phyloP scores from a whole-genome alignment of 2,329 filamentous ascomycete species.

The Pseudogymnoascus sp. region DNA sequence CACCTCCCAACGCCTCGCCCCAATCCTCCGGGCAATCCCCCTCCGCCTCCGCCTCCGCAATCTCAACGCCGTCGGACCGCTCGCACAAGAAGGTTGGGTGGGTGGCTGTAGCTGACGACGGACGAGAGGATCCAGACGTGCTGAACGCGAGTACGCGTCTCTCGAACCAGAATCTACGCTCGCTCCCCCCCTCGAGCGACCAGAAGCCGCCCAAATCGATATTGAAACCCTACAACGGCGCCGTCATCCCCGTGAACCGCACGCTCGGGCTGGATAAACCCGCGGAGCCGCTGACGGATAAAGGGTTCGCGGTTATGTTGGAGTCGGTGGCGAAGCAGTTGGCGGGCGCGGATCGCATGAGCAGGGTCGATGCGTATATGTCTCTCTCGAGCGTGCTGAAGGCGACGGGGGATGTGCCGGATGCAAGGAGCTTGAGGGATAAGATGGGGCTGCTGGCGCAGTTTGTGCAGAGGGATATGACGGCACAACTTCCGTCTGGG shows the following conservation, averaged over 20 bases:
- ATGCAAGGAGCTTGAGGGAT: slow-evolving; percentile 60
- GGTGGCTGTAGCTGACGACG: slow-evolving; percentile 37
- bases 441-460: slow-evolving; percentile 72
- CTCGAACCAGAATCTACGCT: slow-evolving; percentile 13
- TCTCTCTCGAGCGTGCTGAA: slow-evolving; percentile 69
- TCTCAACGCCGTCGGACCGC: slow-evolving; percentile 22
- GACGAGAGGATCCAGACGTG: slow-evolving; percentile 40
- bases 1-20: slow-evolving; percentile 17
- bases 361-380: slow-evolving; percentile 77
- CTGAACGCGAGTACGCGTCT: slow-evolving; percentile 12
- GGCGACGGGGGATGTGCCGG: slow-evolving; percentile 73
- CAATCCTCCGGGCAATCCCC: slow-evolving; percentile 29
- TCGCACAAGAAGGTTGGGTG: slow-evolving; percentile 51
- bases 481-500: slow-evolving; percentile 48
- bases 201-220: slow-evolving; percentile 62
- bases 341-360: slow-evolving; percentile 61
- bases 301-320: slow-evolving; percentile 68
- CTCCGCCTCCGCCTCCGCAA: slow-evolving; percentile 25
- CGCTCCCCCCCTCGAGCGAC: slow-evolving; percentile 29
- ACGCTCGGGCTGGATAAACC: slow-evolving; percentile 17
- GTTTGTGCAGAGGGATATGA: slow-evolving; percentile 77
- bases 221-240: slow-evolving; percentile 57
- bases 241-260: slow-evolving; percentile 11
- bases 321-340: slow-evolving; percentile 79
- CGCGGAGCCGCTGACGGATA: slow-evolving; percentile 27